These are phyloP conservation scores for thale cress (Arabidopsis thaliana) DNA, from an alignment of 345 rosid genomes.

Conservation along the genomic window TAIR10.1 NC_003071.7:16374001-16374500, in stretches of 20 bases:
- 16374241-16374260: neutral
- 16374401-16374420: neutral
- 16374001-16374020: neutral
- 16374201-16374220: slow-evolving; percentile 26
- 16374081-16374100: slow-evolving; percentile 1
- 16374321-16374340: neutral
- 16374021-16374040: slow-evolving; percentile 6
- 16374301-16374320: too few relatives aligned
- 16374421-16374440: neutral
- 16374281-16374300: too few relatives aligned
- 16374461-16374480: slow-evolving; percentile 31
- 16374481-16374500: slow-evolving; percentile 36
- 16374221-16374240: slow-evolving; percentile 5
- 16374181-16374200: slow-evolving; percentile 13
- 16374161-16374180: neutral
- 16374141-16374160: neutral
- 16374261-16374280: neutral
- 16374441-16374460: slow-evolving; percentile 19
- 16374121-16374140: neutral
- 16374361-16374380: neutral
- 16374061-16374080: neutral
- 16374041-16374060: neutral
- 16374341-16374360: neutral
- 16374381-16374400: neutral
- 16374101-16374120: neutral